A percentile compares a stretch with the other conserved stretches of the same genome.
Conservation (phyloP, 495 filamentous ascomycete genomes). For the Penicillium cosmopolitanum region DNA sequence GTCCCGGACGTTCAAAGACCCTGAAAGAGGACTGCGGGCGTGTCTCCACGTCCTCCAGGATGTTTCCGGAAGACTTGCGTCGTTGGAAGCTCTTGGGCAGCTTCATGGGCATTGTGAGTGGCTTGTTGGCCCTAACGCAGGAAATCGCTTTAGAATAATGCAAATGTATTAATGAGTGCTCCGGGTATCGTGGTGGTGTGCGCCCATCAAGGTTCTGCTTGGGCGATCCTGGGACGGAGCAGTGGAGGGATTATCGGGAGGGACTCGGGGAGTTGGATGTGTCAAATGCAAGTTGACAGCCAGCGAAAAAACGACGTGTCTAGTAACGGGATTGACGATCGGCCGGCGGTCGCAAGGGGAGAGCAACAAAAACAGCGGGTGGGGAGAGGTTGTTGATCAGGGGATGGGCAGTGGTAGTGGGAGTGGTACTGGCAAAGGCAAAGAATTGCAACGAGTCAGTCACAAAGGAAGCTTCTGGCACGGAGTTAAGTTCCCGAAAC, state of each 20-base stretch:
- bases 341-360: slow-evolving; percentile 25
- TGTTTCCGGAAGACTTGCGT: slow-evolving; percentile 70
- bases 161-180: background rate
- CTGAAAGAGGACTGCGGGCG: slow-evolving; percentile 57
- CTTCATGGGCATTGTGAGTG: slow-evolving; percentile 65
- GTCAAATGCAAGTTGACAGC: slow-evolving; percentile 26
- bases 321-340: slow-evolving; percentile 12
- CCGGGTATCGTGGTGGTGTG: background rate
- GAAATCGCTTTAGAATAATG: background rate
- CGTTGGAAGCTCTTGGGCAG: slow-evolving; percentile 66
- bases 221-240: slow-evolving; percentile 2
- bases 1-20: slow-evolving; percentile 61
- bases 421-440: background rate
- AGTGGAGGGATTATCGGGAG: background rate
- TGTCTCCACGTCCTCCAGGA: slow-evolving; percentile 58
- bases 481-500: slow-evolving; percentile 16
- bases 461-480: slow-evolving; percentile 26
- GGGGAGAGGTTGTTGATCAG: slow-evolving; percentile 20
- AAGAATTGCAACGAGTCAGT: slow-evolving; percentile 13
- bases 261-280: slow-evolving; percentile 23
- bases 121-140: background rate
- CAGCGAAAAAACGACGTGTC: slow-evolving; percentile 23
- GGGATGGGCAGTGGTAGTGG: slow-evolving; percentile 6
- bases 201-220: slow-evolving; percentile 2
- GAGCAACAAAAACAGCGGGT: slow-evolving; percentile 3